Conservation (phyloP, 2,329 filamentous ascomycete species). For the Colletotrichum limetticola region DNA sequence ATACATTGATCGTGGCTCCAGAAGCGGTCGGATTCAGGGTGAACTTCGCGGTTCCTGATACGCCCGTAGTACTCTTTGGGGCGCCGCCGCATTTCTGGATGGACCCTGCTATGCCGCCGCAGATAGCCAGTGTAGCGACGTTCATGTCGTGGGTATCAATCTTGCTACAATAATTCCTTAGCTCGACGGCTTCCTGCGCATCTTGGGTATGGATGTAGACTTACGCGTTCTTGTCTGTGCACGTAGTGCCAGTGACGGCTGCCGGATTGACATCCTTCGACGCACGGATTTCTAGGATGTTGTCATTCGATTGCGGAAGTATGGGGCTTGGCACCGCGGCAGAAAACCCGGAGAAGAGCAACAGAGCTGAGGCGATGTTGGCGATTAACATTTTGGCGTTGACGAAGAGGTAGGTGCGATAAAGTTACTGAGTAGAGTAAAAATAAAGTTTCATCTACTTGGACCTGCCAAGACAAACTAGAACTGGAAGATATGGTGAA, state of each 20-base stretch:
- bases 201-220: neutral
- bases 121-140: constrained; percentile 59
- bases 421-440: neutral
- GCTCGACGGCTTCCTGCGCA: neutral
- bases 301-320: neutral
- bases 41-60: constrained; percentile 59
- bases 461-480: neutral
- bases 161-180: constrained; percentile 38
- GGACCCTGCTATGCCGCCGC: constrained; percentile 60
- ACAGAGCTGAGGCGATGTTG: neutral
- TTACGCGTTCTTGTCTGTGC: constrained; percentile 12
- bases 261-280: constrained; percentile 13
- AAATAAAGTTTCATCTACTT: neutral
- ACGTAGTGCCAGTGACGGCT: constrained; percentile 22
- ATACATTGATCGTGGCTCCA: constrained; percentile 62
- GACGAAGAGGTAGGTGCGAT: too few species aligned
- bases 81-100: constrained; percentile 55
- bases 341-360: neutral
- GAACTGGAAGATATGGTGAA: neutral
- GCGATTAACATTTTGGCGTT: constrained; percentile 11
- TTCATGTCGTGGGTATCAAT: constrained; percentile 60
- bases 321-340: neutral
- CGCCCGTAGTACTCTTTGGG: constrained; percentile 54
- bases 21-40: constrained; percentile 51
- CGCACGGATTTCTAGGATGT: neutral